Evolutionary conservation across 176 grass and related monocot genomes (phyloP), one percentile per base, ranked within the genome.

Genomic region (Pontederia paniculata): DNA sequence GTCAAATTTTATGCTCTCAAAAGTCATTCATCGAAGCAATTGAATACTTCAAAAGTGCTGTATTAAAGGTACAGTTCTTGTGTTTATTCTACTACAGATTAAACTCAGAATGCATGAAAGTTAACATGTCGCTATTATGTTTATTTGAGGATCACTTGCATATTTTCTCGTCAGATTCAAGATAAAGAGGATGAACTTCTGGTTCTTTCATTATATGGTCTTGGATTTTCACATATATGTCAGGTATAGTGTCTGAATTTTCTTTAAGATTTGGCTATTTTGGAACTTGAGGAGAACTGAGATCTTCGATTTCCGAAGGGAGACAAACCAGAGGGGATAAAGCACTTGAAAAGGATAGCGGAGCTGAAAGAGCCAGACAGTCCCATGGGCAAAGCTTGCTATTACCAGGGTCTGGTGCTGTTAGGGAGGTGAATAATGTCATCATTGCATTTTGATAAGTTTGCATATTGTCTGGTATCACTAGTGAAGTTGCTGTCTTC

Each of bases 291-390:
- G 2, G 41, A 49, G 37, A 11, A 52, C 23, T 20, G 8, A 12
- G n/a, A 16, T 43, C 2, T 12, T 45, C 9, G 45, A 55, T 86
- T 76, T 75, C 1, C 19, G 21, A 74, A 96, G 90, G 90, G 90
- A 6, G 68, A 96, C 62, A 96, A 49, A 15, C 52, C 42, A 65
- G 55, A 45, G 46, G 90, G 78, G 15, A 89, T 86, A 66, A 70
- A 78, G 55, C 73, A 81, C 67, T 77, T 96, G 74, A 73, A 67
- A 70, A 89, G 82, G 57, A 20, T 96, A 81, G 64, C 76, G 23
- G 74, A 86, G 55, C 65, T 96, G 42, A 89, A 77, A 63, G 90
- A 89, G 68, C 90, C 90, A 10, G 82, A 96, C 28, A 60, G 61
- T 57, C 2, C 46, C 14, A 75, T 78, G 42, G 81, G 74, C 67